Conservation (phyloP, 257 asterid species). For the Przewalskia tangutica region DNA sequence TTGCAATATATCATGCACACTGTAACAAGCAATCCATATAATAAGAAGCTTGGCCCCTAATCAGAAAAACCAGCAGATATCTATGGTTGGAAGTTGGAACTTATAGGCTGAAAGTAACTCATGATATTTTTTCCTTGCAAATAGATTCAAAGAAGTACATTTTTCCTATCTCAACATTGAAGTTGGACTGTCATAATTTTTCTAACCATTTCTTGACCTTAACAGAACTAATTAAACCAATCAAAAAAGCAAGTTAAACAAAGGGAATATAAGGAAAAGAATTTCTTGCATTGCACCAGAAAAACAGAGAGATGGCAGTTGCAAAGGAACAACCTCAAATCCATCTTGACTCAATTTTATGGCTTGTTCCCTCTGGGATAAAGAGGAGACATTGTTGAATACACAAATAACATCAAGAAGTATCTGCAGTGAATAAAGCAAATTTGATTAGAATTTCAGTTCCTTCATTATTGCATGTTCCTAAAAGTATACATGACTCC, state of each 20-base stretch:
- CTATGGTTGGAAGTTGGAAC: not conserved
- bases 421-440: constrained; percentile 32
- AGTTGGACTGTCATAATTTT: not conserved
- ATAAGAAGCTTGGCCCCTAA: not conserved
- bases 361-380: constrained; percentile 65
- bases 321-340: constrained; percentile 43
- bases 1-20: not conserved
- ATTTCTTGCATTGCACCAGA: not conserved
- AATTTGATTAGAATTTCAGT: not conserved
- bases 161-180: not conserved
- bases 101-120: not conserved
- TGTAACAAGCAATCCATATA: not conserved
- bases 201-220: not conserved
- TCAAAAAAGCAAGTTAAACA: not conserved
- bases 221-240: not conserved
- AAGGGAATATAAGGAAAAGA: not conserved
- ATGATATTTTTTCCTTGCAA: not conserved
- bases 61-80: not conserved
- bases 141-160: not conserved
- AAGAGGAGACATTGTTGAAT: constrained; percentile 49
- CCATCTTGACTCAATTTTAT: constrained; percentile 67
- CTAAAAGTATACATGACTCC: not conserved
- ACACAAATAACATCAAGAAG: constrained; percentile 63
- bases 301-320: not conserved
- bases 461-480: not conserved